Evolutionary conservation across 495 filamentous ascomycete species (phyloP), one percentile per base, ranked within the genome.

Genomic region (Viridothelium virens): DNA sequence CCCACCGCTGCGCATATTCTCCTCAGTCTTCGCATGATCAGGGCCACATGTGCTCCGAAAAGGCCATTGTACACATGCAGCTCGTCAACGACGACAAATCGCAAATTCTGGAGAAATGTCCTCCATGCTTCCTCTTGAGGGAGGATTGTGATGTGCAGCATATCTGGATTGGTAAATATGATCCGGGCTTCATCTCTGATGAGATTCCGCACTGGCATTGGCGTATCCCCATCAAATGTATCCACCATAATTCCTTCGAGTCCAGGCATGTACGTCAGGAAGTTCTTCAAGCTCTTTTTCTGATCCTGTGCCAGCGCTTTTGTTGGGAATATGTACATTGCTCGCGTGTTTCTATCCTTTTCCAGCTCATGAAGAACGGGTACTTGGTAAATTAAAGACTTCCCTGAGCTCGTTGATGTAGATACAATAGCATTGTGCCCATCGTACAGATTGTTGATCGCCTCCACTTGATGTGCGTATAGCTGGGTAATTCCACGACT

Each of bases 291-390:
- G 70, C 92, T 96, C 66, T 94, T 83, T 71, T 86, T 85, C 76
- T 99, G 94, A 77, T 97, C 94, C 75, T 99, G 94, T 2, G 94
- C 94, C 14, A 99, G 80, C 11, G 94, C 94, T 77, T 99, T 99
- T 2, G 94, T 99, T 1, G 94, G 94, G 67, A 98, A 99, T 33
- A 99, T 96, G 73, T 96, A 97, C 87, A 99, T 91, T 10, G 94
- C 93, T 70, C 92, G 80, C 53, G 90, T 88, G 59, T 87, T 81
- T 3, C 72, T 75, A 69, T 97, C 89, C 53, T 83, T 79, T 75
- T 97, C 93, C 11, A 99, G 81, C 37, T 88, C 89, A 73, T 96
- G 87, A 36, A 99, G 78, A 68, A 97, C 92, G 0, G 94, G 94
- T 25, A 99, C 80, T 71, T 97, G 95, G 72, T 97, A 99, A 64